Conservation (phyloP, 1,284 basidiomycete genomes). For the Boletellus dicymbophilus region DNA sequence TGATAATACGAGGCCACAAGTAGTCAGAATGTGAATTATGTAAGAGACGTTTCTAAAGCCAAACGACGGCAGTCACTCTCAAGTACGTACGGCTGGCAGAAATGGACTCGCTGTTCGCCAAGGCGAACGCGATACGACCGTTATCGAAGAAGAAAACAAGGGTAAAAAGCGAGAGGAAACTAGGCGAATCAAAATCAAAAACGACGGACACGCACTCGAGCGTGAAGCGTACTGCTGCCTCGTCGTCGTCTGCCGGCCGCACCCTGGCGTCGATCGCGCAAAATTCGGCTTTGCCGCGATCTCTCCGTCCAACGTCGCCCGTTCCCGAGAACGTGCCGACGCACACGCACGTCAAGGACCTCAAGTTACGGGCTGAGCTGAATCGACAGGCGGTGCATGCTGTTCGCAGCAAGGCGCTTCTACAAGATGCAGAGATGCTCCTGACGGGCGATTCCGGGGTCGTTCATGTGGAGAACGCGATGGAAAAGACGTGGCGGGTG, state of each 20-base stretch:
- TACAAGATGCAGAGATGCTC: slow-evolving; percentile 68
- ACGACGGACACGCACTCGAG: slow-evolving; percentile 5
- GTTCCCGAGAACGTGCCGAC: slow-evolving; percentile 45
- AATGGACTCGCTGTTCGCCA: slow-evolving; percentile 75
- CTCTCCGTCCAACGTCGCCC: slow-evolving; percentile 49
- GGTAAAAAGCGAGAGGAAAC: slow-evolving; percentile 13
- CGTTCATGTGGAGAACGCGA: slow-evolving; percentile 71
- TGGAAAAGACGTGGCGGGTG: slow-evolving; percentile 91
- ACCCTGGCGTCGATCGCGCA: slow-evolving; percentile 62
- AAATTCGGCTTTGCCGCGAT: slow-evolving; percentile 59
- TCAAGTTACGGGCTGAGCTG: slow-evolving; percentile 73
- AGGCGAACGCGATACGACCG: slow-evolving; percentile 62
- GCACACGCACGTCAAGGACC: slow-evolving; percentile 70
- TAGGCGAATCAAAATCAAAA: slow-evolving; percentile 22
- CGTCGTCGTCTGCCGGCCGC: slow-evolving; percentile 46
- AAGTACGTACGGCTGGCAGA: too few species aligned
- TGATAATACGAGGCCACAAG: too few species aligned
- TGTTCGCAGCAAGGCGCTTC: slow-evolving; percentile 54
- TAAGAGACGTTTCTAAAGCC: too few species aligned
- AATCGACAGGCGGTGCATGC: slow-evolving; percentile 59
- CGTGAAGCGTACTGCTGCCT: not conserved
- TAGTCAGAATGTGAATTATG: too few species aligned
- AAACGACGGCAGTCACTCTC: too few species aligned
- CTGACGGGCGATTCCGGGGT: slow-evolving; percentile 66
- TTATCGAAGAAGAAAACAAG: slow-evolving; percentile 32